Base-by-base conservation (phyloP, 2,329 filamentous ascomycete species). In the Raffaelea deltoideospora region DNA sequence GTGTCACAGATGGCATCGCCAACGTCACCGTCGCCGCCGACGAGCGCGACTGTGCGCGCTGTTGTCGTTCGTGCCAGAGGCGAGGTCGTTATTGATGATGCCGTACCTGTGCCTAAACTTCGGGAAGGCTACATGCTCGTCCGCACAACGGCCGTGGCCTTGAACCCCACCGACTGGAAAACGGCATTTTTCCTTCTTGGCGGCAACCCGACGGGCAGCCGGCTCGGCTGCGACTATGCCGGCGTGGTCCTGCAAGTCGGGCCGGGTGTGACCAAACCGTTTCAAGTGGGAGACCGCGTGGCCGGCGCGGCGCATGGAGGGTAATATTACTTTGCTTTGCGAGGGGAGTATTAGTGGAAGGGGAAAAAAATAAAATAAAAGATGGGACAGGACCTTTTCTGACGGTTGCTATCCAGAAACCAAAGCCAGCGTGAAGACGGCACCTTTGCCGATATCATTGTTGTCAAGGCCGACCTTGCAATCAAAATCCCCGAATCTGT, bases 211-310 rank as follows among this genome's bases (percentile, higher is more conserved):
- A 21, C 6, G 4, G 39, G 39, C 19, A n/a, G 33, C 3, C 37
- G 42, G 9, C 40, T 44, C 5, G 26, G 63, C n/a, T 62, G 57
- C 37, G 65, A 69, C 46, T 68, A 59, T 37, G 56, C 59, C 21
- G 65, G 66, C 28, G 47, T 60, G 13, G 58, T 70, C 3, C 57
- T 63, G 27, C 57, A 61, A 36, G 53, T 69, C 19, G 66, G 65
- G 9, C 37, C 46, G 4, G 55, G 55, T 24, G 59, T 64, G 17
- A 60, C 59, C 26, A 8, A 14, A 59, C 42, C 38, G 47, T 6
- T 59, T 65, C 40, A 57, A 57, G 45, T 58, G 37, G 67, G 67
- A 3, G 66, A 72, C 41, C 57, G 65, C 29, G 52, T 69, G 23
- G 48, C 50, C 19, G 66, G 65, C 5, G 45, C 56, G 11, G 47